These are phyloP conservation scores for Chalaropsis thielavioides DNA, from an alignment of 2,329 filamentous ascomycete species.

Conservation along the genomic window DNA sequence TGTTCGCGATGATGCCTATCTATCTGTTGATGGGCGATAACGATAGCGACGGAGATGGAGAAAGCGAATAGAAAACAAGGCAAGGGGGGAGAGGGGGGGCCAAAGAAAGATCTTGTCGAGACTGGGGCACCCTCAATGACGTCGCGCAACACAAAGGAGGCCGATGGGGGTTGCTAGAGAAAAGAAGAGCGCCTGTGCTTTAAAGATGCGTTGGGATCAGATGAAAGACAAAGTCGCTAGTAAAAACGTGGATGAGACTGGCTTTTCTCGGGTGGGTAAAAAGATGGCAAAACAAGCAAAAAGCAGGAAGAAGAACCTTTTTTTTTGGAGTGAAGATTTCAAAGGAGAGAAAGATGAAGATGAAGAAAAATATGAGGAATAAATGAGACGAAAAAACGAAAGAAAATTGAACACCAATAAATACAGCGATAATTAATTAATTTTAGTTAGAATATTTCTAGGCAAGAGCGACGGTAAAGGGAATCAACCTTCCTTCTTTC, in stretches of 20 bases:
- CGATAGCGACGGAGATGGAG: not conserved
- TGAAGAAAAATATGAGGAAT: not conserved
- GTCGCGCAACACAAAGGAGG: not conserved
- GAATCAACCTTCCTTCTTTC: too few species aligned
- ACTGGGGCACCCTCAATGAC: not conserved
- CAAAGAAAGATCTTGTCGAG: not conserved
- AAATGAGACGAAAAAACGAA: not conserved
- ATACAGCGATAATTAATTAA: too few species aligned
- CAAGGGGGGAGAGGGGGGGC: too few species aligned
- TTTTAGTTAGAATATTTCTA: too few species aligned
- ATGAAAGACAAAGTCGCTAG: not conserved
- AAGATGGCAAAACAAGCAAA: not conserved
- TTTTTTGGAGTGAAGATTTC: too few species aligned
- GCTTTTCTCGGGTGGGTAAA: not conserved
- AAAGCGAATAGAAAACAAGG: not conserved
- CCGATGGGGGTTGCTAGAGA: not conserved
- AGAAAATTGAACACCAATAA: not conserved
- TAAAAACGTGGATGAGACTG: not conserved
- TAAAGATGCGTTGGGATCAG: not conserved
- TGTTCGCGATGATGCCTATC: not conserved
- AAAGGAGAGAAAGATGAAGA: not conserved
- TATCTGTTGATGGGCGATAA: not conserved
- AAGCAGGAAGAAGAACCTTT: not conserved
- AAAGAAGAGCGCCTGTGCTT: not conserved
- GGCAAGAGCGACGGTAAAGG: too few species aligned